Conservation (phyloP, 1,284 basidiomycete genomes). For the Cutaneotrichosporon sp. region DNA sequence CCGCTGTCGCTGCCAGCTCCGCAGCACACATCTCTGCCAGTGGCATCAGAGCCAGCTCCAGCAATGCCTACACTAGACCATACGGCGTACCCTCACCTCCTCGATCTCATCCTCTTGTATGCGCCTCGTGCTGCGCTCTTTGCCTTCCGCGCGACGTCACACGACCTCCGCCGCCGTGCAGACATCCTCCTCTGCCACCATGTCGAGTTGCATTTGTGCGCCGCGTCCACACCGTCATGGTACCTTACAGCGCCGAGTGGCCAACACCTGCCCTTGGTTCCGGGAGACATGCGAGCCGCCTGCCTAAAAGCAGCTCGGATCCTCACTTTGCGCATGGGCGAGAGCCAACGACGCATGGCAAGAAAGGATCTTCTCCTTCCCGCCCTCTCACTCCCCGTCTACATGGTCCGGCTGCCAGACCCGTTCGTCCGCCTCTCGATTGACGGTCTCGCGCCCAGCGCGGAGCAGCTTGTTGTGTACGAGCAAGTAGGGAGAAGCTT, state of each 20-base stretch:
- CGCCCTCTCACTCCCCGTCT: neutral
- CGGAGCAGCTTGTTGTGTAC: neutral
- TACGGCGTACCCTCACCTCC: slow-evolving; percentile 4
- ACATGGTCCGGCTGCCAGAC: neutral
- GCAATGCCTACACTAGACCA: neutral
- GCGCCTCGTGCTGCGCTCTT: neutral
- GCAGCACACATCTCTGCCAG: too few relatives aligned
- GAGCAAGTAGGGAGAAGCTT: neutral
- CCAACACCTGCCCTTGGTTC: neutral
- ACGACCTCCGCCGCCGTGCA: neutral
- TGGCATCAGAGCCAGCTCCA: neutral
- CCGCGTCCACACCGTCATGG: neutral
- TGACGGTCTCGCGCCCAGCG: neutral
- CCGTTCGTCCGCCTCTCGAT: neutral
- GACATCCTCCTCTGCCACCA: neutral
- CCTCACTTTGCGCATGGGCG: neutral
- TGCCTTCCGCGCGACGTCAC: neutral
- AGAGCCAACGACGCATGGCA: neutral
- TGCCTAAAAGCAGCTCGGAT: neutral
- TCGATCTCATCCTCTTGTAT: neutral
- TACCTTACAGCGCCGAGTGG: too few relatives aligned
- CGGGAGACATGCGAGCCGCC: neutral
- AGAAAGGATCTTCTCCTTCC: neutral
- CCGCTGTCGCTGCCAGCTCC: too few relatives aligned
- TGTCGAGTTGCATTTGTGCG: neutral